A percentile compares a stretch with the other conserved stretches of the same genome.
Evolutionary conservation across 345 rosid genomes (phyloP).

Genomic region (Cardamine resedifolia): DNA sequence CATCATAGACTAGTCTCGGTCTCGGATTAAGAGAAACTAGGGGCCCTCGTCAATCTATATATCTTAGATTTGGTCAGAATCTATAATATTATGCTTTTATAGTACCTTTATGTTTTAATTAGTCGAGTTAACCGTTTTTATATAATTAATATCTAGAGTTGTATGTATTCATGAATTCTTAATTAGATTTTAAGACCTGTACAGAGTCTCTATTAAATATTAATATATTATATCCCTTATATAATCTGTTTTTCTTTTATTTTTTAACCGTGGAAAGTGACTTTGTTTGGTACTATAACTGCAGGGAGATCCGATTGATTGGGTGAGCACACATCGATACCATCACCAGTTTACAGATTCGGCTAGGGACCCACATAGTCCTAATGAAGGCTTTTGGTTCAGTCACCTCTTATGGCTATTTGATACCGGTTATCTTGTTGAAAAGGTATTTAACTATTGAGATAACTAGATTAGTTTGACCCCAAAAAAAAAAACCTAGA

Average conservation of each 20-base stretch:
- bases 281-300: conserved; percentile 5
- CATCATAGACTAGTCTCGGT: too few species aligned
- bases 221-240: too few species aligned
- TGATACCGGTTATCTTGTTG: conserved; percentile 48
- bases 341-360: conserved; percentile 89
- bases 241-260: background rate
- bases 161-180: too few species aligned
- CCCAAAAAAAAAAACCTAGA: too few species aligned
- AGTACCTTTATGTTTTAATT: background rate
- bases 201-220: background rate
- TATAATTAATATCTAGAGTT: background rate
- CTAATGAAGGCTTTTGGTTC: conserved; percentile 86
- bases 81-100: too few species aligned
- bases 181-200: too few species aligned
- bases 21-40: too few species aligned
- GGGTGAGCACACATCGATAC: conserved; percentile 91
- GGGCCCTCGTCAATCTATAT: too few species aligned
- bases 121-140: background rate
- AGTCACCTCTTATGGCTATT: conserved; percentile 85
- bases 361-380: conserved; percentile 93
- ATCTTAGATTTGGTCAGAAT: too few species aligned
- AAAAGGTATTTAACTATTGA: conserved; percentile 47
- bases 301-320: conserved; percentile 72
- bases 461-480: background rate
- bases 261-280: background rate